Conservation (phyloP, 345 rosid species). For the Brassica cretica region DNA sequence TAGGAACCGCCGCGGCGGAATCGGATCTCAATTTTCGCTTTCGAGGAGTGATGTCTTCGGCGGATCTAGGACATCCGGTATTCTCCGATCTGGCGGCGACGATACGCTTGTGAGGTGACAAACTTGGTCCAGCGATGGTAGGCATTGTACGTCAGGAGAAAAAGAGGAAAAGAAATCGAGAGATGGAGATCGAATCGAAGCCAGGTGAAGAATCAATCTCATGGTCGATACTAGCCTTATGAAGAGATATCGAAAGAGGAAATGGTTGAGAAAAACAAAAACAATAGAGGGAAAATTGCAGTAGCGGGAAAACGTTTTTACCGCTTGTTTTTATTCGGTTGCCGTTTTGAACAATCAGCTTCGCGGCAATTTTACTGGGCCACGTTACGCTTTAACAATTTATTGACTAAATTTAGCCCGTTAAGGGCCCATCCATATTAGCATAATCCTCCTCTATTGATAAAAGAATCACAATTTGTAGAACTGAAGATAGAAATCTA, state of each 20-base stretch:
- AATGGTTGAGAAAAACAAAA: background rate
- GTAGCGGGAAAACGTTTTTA: conserved; percentile 48
- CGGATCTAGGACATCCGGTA: conserved; percentile 34
- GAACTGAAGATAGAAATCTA: background rate
- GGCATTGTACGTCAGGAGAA: background rate
- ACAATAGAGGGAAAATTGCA: conserved; percentile 23
- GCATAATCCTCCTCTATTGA: background rate
- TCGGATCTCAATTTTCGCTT: conserved; percentile 57
- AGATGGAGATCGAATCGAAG: background rate
- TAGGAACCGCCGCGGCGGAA: conserved; percentile 30
- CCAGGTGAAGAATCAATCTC: conserved; percentile 30
- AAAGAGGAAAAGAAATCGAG: background rate
- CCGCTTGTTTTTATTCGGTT: background rate
- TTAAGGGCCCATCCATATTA: background rate
- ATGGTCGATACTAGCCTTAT: conserved; percentile 33
- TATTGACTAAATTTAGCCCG: background rate
- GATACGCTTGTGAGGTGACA: conserved; percentile 45
- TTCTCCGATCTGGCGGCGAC: background rate
- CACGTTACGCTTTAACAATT: background rate
- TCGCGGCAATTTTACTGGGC: conserved; percentile 34
- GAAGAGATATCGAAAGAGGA: conserved; percentile 8
- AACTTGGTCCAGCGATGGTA: conserved; percentile 18
- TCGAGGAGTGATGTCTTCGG: conserved; percentile 40
- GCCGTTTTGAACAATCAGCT: conserved; percentile 29
- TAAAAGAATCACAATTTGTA: background rate